Evolutionary conservation across 2,329 filamentous ascomycete species (phyloP), one percentile per base, ranked within the genome.

Genomic region (Ophiostoma sp.): DNA sequence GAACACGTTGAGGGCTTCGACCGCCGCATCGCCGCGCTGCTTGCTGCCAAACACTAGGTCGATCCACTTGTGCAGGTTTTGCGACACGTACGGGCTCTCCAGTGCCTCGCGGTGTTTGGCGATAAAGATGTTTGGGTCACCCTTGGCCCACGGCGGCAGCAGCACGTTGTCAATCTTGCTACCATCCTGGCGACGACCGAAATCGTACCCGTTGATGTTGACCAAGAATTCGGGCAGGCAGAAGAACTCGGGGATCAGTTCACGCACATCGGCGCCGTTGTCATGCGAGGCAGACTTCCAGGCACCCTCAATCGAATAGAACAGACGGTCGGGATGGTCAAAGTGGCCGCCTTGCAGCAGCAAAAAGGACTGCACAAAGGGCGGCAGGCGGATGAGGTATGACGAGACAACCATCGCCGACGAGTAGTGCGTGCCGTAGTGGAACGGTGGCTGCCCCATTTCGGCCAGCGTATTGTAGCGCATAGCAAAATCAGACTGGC

Each of bases 361-460:
- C 25, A 98, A 89, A 79, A 97, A 98, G 0, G 96, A 97, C 78
- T 98, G 94, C 31, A 98, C 95, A 80, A 98, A 99, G 0, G 96
- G 96, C 69, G 97, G 95, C 19, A 99, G 86, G 22, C 96, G 92
- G 78, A 99, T 98, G 55, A 99, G 87, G 79, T 98, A 99, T 0
- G 95, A 98, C 15, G 94, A 94, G 7, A 99, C 96, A 74, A 97
- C 98, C 96, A 98, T 99, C 8, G 96, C 96, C 1, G 96, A 98
- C 0, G 96, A 98, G 81, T 99, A 99, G 80, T 99, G 97, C 0
- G 97, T 99, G 22, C 96, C 96, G 77, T 98, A 99, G 80, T 99
- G 96, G 80, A 98, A 99, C 0, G 96, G 93, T 0, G 93, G 91
- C 63, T 97, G 95, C 8, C 92, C 93, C 86, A 99, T 97, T 80